phyloP scores from a whole-genome alignment of 768 basidiomycete species.

The Rickenella mellea region DNA sequence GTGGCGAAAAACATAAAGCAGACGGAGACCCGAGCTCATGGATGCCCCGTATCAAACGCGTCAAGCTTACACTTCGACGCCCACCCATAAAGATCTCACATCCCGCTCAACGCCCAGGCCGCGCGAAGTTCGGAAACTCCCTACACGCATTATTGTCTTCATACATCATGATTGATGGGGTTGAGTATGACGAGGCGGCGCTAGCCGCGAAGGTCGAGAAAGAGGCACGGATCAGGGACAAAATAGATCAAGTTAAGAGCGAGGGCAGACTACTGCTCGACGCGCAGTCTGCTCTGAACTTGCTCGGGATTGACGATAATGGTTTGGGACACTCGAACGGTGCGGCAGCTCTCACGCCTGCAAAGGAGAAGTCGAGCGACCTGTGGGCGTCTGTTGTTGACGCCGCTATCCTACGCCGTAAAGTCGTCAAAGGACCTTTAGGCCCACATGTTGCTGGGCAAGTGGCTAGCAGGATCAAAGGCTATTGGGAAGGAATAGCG shows the following conservation, averaged over 20 bases:
- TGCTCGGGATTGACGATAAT: background rate
- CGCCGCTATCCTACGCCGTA: slow-evolving; percentile 2
- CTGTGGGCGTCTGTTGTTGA: slow-evolving; percentile 4
- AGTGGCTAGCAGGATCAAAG: too few species aligned
- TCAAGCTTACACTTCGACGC: slow-evolving; percentile 56
- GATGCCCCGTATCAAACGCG: slow-evolving; percentile 43
- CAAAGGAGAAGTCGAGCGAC: background rate
- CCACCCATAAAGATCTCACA: slow-evolving; percentile 54
- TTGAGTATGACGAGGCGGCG: slow-evolving; percentile 32
- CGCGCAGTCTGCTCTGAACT: slow-evolving; percentile 16
- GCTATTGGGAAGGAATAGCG: slow-evolving; percentile 68
- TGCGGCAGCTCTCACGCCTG: background rate
- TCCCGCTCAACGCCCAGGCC: slow-evolving; percentile 56
- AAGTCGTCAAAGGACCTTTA: too few species aligned
- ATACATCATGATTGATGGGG: slow-evolving; percentile 44
- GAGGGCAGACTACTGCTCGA: slow-evolving; percentile 38
- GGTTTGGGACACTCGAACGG: background rate
- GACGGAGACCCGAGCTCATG: slow-evolving; percentile 7
- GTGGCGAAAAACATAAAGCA: background rate
- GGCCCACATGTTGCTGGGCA: too few species aligned
- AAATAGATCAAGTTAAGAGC: slow-evolving; percentile 31
- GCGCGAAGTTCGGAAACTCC: slow-evolving; percentile 41
- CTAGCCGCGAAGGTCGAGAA: slow-evolving; percentile 27
- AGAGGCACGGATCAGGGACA: slow-evolving; percentile 36
- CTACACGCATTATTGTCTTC: slow-evolving; percentile 51